Evolutionary conservation across 306 rosid species (phyloP).

Genomic region (Cotoneaster glaucophyllus): DNA sequence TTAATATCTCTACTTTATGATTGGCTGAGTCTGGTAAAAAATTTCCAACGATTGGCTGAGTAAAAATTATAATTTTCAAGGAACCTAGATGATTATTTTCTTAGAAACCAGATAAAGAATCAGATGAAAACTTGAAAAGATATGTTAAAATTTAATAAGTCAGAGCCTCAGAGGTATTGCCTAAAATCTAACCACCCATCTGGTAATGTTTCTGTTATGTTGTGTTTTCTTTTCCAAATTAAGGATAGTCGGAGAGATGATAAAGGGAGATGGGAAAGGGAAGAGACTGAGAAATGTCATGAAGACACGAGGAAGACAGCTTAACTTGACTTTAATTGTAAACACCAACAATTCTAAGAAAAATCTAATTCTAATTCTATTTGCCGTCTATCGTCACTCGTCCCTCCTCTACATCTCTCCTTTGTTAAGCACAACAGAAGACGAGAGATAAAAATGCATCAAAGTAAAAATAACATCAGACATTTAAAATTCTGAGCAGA

Average conservation of each 20-base stretch:
- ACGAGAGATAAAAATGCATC: not conserved
- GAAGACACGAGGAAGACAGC: not conserved
- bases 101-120: constrained; percentile 3
- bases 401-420: not conserved
- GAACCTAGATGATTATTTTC: not conserved
- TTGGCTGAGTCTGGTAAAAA: not conserved
- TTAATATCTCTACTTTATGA: not conserved
- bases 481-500: not conserved
- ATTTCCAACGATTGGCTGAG: not conserved
- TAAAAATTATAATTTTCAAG: not conserved
- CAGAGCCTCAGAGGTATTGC: not conserved
- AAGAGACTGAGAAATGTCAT: not conserved
- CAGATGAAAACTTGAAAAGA: not conserved
- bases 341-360: not conserved
- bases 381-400: not conserved
- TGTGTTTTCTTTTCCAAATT: not conserved
- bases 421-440: not conserved
- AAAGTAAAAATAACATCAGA: not conserved
- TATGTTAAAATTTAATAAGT: not conserved
- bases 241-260: not conserved
- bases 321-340: not conserved
- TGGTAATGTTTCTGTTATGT: not conserved
- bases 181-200: not conserved
- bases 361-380: not conserved
- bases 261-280: not conserved